A percentile compares a stretch with the other conserved stretches of the same genome.
Evolutionary conservation across 2,329 filamentous ascomycete genomes (phyloP).

Genomic region (Chrysoporthe deuterocubensis): DNA sequence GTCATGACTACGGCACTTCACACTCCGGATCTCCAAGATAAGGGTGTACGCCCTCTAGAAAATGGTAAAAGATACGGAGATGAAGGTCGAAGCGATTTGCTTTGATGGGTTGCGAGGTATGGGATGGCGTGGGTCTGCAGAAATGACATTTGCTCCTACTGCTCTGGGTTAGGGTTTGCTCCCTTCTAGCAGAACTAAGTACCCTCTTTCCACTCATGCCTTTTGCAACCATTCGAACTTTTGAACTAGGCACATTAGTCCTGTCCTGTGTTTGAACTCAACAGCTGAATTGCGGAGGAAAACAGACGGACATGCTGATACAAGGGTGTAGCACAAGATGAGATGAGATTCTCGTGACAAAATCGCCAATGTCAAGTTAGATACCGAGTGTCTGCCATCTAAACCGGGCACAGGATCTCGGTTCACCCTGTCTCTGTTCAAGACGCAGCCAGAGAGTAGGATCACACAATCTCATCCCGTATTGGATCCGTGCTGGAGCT

Average conservation of each 20-base stretch:
- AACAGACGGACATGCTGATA: not conserved
- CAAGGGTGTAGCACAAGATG: constrained; percentile 7
- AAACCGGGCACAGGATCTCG: not conserved
- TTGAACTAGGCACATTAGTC: too few relatives aligned
- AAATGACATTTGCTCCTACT: not conserved
- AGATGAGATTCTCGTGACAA: constrained; percentile 18
- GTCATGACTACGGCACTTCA: not conserved
- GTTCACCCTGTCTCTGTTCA: not conserved
- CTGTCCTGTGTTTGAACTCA: not conserved
- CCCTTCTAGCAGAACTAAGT: not conserved
- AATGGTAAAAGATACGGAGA: not conserved
- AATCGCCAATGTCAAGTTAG: constrained; percentile 1
- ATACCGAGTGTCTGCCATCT: not conserved
- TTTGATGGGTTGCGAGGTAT: too few relatives aligned
- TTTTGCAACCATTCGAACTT: not conserved
- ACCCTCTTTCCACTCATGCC: not conserved
- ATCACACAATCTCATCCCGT: not conserved
- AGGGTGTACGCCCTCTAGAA: not conserved
- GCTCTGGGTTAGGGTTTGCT: constrained; percentile 4
- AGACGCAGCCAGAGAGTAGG: not conserved
- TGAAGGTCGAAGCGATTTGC: not conserved
- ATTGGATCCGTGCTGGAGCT: not conserved
- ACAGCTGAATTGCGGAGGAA: not conserved
- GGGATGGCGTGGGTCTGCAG: constrained; percentile 3
- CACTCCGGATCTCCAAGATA: not conserved